Conservation (phyloP, 768 basidiomycete species). For the Auriscalpium vulgare region DNA sequence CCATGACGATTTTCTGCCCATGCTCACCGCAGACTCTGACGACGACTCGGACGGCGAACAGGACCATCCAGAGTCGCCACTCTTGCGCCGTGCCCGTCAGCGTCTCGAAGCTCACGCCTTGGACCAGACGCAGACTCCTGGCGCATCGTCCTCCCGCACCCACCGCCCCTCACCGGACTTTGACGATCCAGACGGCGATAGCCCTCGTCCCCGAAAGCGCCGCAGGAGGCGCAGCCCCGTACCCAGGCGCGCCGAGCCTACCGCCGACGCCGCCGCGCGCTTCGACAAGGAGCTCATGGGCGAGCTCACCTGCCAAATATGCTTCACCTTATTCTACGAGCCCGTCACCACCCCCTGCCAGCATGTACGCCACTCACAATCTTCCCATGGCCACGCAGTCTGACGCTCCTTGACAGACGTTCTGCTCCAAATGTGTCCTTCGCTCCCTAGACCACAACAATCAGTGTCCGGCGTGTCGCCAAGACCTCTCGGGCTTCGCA, state of each 20-base stretch:
- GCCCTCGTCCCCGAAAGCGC: slow-evolving; percentile 22
- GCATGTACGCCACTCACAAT: slow-evolving; percentile 45
- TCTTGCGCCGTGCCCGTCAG: too few relatives aligned
- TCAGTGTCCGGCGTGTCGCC: slow-evolving; percentile 82
- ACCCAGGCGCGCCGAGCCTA: slow-evolving; percentile 20
- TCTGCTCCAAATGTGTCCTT: slow-evolving; percentile 83
- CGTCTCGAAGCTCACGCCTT: too few relatives aligned
- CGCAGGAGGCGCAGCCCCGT: slow-evolving; percentile 21
- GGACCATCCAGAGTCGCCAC: slow-evolving; percentile 27
- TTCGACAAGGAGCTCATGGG: slow-evolving; percentile 57
- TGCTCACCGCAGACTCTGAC: slow-evolving; percentile 15
- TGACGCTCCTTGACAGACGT: slow-evolving; percentile 48
- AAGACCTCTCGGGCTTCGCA: slow-evolving; percentile 62
- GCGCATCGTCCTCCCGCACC: slow-evolving; percentile 23
- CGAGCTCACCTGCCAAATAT: slow-evolving; percentile 88
- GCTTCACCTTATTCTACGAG: slow-evolving; percentile 73
- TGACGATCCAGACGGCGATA: slow-evolving; percentile 9
- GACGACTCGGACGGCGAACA: slow-evolving; percentile 18
- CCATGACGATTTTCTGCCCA: not conserved
- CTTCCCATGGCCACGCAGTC: slow-evolving; percentile 5
- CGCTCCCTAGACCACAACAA: slow-evolving; percentile 82
- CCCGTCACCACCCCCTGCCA: slow-evolving; percentile 94
- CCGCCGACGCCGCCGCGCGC: slow-evolving; percentile 22
- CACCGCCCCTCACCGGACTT: slow-evolving; percentile 5
- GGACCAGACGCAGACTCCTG: slow-evolving; percentile 22